Evolutionary conservation across 257 asterid species (phyloP).

Genomic region (Nyctanthes arbortristis): DNA sequence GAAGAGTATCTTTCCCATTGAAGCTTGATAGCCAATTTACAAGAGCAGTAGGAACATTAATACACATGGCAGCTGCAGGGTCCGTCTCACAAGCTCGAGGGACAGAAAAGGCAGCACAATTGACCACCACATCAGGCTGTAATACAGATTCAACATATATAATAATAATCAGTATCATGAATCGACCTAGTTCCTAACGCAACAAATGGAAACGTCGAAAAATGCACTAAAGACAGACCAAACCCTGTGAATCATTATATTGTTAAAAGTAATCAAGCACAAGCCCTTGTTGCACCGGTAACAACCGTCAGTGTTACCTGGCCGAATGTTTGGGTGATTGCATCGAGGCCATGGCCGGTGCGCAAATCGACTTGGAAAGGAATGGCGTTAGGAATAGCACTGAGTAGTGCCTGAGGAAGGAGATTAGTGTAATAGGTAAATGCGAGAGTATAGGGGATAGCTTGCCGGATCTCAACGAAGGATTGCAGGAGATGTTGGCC

Average conservation of each 20-base stretch:
- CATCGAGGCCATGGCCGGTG: conserved; percentile 57
- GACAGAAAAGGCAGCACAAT: conserved; percentile 91
- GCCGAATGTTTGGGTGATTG: conserved; percentile 59
- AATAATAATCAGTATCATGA: neutral
- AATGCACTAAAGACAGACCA: conserved; percentile 14
- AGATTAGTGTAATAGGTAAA: conserved; percentile 60
- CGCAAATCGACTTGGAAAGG: conserved; percentile 70
- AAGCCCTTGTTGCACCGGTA: too few species aligned
- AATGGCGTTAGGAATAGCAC: conserved; percentile 60
- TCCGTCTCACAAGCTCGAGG: conserved; percentile 91
- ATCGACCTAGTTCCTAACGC: conserved; percentile 11
- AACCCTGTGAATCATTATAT: neutral
- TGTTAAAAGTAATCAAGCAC: conserved; percentile 8
- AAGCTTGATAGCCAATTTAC: conserved; percentile 83
- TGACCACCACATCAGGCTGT: conserved; percentile 94
- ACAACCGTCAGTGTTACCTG: conserved; percentile 59
- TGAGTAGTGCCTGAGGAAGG: conserved; percentile 62
- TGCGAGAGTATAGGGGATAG: conserved; percentile 44
- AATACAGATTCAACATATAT: conserved; percentile 20
- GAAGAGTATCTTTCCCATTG: conserved; percentile 37
- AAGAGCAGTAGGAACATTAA: conserved; percentile 78
- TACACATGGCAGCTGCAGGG: conserved; percentile 78
- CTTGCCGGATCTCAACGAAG: conserved; percentile 30
- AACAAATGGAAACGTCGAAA: conserved; percentile 6
- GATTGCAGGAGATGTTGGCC: conserved; percentile 86